Evolutionary conservation across 495 filamentous ascomycete genomes (phyloP).

Genomic region (Neurospora terricola): DNA sequence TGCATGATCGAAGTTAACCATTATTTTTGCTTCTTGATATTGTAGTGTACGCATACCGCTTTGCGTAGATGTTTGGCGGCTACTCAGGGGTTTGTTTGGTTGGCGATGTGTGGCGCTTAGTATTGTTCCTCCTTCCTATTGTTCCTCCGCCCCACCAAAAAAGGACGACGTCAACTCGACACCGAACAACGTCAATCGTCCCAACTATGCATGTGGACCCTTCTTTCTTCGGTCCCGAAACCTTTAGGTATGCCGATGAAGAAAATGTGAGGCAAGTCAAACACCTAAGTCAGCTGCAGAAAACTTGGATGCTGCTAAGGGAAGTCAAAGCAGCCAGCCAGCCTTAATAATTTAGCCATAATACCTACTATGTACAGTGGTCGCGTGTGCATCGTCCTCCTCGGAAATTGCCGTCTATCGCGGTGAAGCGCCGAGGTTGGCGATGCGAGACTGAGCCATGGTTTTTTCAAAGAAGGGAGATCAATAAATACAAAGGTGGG

Average conservation of each 20-base stretch:
- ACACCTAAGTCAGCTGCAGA: too few relatives aligned
- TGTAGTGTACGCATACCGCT: neutral
- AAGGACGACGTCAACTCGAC: neutral
- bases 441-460: neutral
- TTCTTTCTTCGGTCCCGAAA: neutral
- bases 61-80: neutral
- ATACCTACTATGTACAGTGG: neutral
- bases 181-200: neutral
- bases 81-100: neutral
- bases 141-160: conserved; percentile 6
- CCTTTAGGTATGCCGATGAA: neutral
- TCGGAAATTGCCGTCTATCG: neutral
- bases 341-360: too few relatives aligned
- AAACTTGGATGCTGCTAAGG: too few relatives aligned
- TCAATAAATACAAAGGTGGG: neutral
- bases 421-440: neutral
- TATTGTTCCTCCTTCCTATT: conserved; percentile 24
- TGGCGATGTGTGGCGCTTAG: conserved; percentile 7
- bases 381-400: neutral
- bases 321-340: too few relatives aligned
- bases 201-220: neutral
- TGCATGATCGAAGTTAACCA: neutral
- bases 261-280: neutral
- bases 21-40: neutral
- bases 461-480: neutral